A percentile compares a stretch with the other conserved stretches of the same genome.
Evolutionary conservation across 1,284 basidiomycete species (phyloP).

Genomic region (Malassezia arunalokei): DNA sequence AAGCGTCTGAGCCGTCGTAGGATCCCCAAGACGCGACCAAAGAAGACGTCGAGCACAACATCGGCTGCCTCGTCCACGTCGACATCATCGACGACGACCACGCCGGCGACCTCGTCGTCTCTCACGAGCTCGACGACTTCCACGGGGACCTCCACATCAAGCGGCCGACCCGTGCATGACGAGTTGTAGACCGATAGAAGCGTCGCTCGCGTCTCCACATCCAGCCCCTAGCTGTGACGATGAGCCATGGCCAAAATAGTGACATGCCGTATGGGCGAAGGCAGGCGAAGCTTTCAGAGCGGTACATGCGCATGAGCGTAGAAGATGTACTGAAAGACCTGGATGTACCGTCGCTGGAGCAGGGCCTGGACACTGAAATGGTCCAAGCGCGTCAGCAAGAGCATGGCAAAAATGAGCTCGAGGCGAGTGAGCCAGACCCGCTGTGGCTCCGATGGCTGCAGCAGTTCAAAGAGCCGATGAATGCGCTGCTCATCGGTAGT

Average conservation of each 20-base stretch:
- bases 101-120: background rate
- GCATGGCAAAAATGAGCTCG: slow-evolving; percentile 62
- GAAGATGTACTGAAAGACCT: slow-evolving; percentile 20
- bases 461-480: slow-evolving; percentile 87
- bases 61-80: background rate
- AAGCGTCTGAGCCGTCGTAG: slow-evolving; percentile 33
- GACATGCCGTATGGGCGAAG: background rate
- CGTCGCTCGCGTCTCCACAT: background rate
- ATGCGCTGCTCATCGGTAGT: slow-evolving; percentile 74
- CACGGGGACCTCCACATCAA: slow-evolving; percentile 1
- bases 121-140: background rate
- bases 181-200: slow-evolving; percentile 6
- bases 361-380: slow-evolving; percentile 19
- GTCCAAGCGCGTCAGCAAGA: slow-evolving; percentile 19
- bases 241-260: slow-evolving; percentile 3
- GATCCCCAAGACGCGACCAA: slow-evolving; percentile 38
- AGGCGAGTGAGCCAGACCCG: slow-evolving; percentile 67
- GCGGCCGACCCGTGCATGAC: slow-evolving; percentile 8
- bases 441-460: slow-evolving; percentile 73
- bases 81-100: background rate
- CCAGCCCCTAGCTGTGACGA: background rate
- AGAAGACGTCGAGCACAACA: background rate
- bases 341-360: slow-evolving; percentile 22
- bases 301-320: slow-evolving; percentile 22
- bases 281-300: slow-evolving; percentile 12